Evolutionary conservation across 1,284 basidiomycete species (phyloP).

Genomic region (Tremellales sp.): DNA sequence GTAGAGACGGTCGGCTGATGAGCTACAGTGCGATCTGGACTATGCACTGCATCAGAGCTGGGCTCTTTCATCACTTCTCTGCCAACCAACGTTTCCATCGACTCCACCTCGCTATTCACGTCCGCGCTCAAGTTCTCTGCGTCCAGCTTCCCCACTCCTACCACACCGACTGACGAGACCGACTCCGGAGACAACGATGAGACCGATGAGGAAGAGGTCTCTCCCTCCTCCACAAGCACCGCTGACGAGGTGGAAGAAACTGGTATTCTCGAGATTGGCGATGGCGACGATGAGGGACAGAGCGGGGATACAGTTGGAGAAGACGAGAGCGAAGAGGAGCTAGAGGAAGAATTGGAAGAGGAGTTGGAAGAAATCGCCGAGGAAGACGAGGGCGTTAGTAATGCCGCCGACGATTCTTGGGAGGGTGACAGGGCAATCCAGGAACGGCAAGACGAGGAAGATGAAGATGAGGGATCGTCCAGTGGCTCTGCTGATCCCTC

Average conservation of each 20-base stretch:
- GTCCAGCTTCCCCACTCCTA: conserved; percentile 12
- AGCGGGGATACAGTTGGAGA: background rate
- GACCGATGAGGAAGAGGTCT: conserved; percentile 19
- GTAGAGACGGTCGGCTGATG: conserved; percentile 1
- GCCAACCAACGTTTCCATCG: conserved; percentile 57
- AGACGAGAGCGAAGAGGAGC: conserved; percentile 6
- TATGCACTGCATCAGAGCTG: conserved; percentile 65
- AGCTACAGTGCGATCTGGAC: conserved; percentile 60
- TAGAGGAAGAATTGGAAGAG: conserved; percentile 14
- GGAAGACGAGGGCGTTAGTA: conserved; percentile 2
- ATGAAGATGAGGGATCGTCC: conserved; percentile 3
- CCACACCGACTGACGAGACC: conserved; percentile 5
- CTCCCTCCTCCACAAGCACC: conserved; percentile 4
- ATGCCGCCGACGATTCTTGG: conserved; percentile 4
- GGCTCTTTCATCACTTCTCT: conserved; percentile 80
- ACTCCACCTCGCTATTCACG: conserved; percentile 59
- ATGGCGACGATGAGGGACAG: conserved; percentile 9
- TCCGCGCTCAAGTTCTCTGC: conserved; percentile 43
- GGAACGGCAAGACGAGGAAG: background rate
- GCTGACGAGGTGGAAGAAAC: background rate
- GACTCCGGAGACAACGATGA: conserved; percentile 17
- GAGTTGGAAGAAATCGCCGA: conserved; percentile 8
- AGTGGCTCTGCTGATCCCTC: background rate
- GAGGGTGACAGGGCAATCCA: background rate
- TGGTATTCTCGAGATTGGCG: background rate